Evolutionary conservation across 768 basidiomycete genomes (phyloP).

Genomic region (Mycena albidolilacea): DNA sequence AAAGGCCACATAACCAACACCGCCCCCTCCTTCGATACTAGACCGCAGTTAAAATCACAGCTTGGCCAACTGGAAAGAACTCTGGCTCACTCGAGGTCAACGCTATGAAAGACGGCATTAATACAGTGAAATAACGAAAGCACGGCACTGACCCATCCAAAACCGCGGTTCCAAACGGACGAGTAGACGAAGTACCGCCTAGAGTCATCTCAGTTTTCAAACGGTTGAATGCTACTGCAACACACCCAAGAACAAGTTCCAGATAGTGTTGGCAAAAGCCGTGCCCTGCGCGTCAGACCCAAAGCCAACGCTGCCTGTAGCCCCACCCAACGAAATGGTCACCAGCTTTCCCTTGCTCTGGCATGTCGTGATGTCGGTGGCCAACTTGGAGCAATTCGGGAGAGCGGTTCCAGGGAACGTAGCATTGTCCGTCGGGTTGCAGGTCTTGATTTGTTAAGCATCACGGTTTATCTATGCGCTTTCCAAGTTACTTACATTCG

Average conservation of each 20-base stretch:
- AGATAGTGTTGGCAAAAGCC: conserved; percentile 76
- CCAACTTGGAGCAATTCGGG: conserved; percentile 73
- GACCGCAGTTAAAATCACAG: background rate
- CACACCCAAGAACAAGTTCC: conserved; percentile 78
- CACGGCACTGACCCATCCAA: conserved; percentile 71
- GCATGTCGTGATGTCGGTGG: conserved; percentile 73
- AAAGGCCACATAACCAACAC: conserved; percentile 65
- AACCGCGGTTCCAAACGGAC: conserved; percentile 81
- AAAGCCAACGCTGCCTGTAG: conserved; percentile 74
- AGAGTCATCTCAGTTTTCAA: background rate
- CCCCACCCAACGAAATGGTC: conserved; percentile 73
- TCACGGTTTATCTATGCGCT: background rate
- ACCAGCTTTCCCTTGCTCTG: conserved; percentile 76
- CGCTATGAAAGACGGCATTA: conserved; percentile 47
- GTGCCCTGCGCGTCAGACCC: conserved; percentile 69
- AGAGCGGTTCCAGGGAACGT: conserved; percentile 75
- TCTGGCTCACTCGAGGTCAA: conserved; percentile 70
- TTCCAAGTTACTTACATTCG: conserved; percentile 62
- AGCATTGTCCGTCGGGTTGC: conserved; percentile 68
- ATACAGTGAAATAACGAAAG: background rate
- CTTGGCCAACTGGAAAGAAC: background rate
- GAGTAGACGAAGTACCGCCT: conserved; percentile 60
- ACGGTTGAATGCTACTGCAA: background rate
- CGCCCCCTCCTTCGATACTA: conserved; percentile 75
- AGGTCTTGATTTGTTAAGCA: conserved; percentile 58